Percentiles rank a stretch among this genome's conserved stretches.
These are phyloP conservation scores for Cruciata laevipes DNA, from an alignment of 257 asterid species.

Conservation along the genomic window DNA sequence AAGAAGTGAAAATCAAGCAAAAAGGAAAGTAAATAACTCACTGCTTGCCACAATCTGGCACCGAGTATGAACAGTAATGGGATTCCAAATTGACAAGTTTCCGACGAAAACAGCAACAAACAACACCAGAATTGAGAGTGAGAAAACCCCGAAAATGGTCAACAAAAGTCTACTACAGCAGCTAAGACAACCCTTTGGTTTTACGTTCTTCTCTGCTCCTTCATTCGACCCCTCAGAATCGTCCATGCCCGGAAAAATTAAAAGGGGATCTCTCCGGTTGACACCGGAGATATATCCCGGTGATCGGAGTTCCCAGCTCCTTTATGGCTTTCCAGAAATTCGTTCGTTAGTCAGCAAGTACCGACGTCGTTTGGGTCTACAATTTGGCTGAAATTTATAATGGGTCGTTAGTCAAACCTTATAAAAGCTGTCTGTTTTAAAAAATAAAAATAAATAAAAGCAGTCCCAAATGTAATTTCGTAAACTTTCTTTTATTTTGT, in stretches of 20 bases:
- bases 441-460: no score
- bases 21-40: constrained; percentile 25
- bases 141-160: constrained; percentile 32
- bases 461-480: no score
- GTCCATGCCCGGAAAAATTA: constrained; percentile 5
- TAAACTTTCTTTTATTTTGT: no score
- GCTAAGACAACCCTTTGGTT: constrained; percentile 17
- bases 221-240: constrained; percentile 10
- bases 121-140: constrained; percentile 41
- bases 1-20: not conserved
- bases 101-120: constrained; percentile 56
- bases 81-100: constrained; percentile 63
- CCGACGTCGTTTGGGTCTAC: no score
- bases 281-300: constrained; percentile 5
- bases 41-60: constrained; percentile 88
- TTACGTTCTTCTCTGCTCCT: constrained; percentile 23
- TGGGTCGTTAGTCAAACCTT: no score
- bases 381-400: no score
- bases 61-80: constrained; percentile 70
- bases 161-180: constrained; percentile 32
- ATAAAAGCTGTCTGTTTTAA: no score
- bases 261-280: constrained; percentile 5
- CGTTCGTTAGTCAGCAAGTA: no score
- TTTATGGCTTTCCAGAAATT: not conserved
- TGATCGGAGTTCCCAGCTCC: not conserved